Percentiles rank a stretch among this genome's conserved stretches.
These are phyloP conservation scores for Zelopaecilomyces penicillatus DNA, from an alignment of 2,329 filamentous ascomycete genomes.

Conservation along the genomic window DNA sequence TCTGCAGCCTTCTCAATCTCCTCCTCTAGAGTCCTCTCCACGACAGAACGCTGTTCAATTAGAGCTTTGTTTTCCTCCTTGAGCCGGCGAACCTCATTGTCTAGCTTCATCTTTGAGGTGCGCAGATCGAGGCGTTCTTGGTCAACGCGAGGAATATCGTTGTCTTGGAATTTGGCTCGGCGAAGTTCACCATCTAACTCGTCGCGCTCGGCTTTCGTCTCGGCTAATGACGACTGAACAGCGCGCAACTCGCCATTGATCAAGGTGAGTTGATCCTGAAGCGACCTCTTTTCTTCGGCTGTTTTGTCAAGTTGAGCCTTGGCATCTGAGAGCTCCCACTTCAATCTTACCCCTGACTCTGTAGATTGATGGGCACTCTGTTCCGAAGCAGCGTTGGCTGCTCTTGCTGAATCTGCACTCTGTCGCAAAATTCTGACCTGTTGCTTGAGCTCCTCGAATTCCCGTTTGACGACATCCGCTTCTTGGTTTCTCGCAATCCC, in stretches of 20 bases:
- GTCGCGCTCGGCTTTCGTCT: constrained; percentile 57
- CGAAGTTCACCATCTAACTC: constrained; percentile 55
- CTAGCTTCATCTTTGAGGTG: constrained; percentile 58
- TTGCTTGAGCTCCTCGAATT: constrained; percentile 20
- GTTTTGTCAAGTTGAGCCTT: constrained; percentile 49
- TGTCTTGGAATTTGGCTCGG: constrained; percentile 44
- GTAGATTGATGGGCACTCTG: constrained; percentile 26
- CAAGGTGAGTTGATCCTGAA: constrained; percentile 55
- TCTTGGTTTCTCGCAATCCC: constrained; percentile 1
- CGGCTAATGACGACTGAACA: constrained; percentile 46
- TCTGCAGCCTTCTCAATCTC: constrained; percentile 57
- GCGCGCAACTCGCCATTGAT: constrained; percentile 53
- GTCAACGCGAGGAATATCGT: constrained; percentile 53
- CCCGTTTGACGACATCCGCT: constrained; percentile 14
- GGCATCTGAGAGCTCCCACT: constrained; percentile 49
- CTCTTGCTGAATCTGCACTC: constrained; percentile 18
- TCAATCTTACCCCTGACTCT: constrained; percentile 44
- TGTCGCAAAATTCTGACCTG: constrained; percentile 30
- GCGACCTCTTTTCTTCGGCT: constrained; percentile 50
- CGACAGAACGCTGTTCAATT: constrained; percentile 44
- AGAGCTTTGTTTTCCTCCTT: constrained; percentile 55
- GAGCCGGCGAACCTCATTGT: constrained; percentile 56
- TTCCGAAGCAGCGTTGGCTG: constrained; percentile 21
- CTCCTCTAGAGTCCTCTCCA: constrained; percentile 56
- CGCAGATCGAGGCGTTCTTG: constrained; percentile 62